Evolutionary conservation across 768 basidiomycete species (phyloP).

Genomic region (Hortiboletus flavorubellus): DNA sequence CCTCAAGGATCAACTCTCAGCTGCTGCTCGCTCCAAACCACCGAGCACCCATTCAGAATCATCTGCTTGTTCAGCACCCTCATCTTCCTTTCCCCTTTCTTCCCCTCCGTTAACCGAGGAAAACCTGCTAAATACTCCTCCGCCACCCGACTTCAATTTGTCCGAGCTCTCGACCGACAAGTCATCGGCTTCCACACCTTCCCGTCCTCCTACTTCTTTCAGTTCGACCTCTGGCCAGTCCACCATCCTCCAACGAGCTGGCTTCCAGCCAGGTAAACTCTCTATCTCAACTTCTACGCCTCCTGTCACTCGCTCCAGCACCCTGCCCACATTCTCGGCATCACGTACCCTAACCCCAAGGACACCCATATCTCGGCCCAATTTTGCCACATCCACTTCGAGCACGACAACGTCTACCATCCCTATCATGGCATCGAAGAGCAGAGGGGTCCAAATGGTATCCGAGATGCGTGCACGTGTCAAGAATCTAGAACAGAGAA

Average conservation of each 20-base stretch:
- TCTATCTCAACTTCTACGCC: slow-evolving; percentile 40
- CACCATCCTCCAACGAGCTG: slow-evolving; percentile 48
- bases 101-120: slow-evolving; percentile 41
- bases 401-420: slow-evolving; percentile 31
- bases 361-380: slow-evolving; percentile 40
- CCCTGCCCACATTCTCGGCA: slow-evolving; percentile 49
- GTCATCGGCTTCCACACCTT: slow-evolving; percentile 35
- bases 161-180: slow-evolving; percentile 52
- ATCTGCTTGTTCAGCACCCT: slow-evolving; percentile 26
- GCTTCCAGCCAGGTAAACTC: slow-evolving; percentile 44
- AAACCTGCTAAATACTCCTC: slow-evolving; percentile 54
- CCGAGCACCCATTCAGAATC: slow-evolving; percentile 25
- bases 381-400: slow-evolving; percentile 39
- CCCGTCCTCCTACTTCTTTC: slow-evolving; percentile 31
- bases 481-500: slow-evolving; percentile 77
- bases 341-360: slow-evolving; percentile 45
- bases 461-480: slow-evolving; percentile 88
- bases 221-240: slow-evolving; percentile 41
- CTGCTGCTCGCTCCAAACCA: slow-evolving; percentile 35
- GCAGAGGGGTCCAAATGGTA: slow-evolving; percentile 88
- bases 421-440: slow-evolving; percentile 54
- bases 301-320: slow-evolving; percentile 56
- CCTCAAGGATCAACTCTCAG: slow-evolving; percentile 68
- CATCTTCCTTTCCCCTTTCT: slow-evolving; percentile 36
- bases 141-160: slow-evolving; percentile 58